Evolutionary conservation across 352 stramenopile genomes (phyloP), one percentile per base, ranked within the genome.

Genomic region (Phytophthora brassicae): DNA sequence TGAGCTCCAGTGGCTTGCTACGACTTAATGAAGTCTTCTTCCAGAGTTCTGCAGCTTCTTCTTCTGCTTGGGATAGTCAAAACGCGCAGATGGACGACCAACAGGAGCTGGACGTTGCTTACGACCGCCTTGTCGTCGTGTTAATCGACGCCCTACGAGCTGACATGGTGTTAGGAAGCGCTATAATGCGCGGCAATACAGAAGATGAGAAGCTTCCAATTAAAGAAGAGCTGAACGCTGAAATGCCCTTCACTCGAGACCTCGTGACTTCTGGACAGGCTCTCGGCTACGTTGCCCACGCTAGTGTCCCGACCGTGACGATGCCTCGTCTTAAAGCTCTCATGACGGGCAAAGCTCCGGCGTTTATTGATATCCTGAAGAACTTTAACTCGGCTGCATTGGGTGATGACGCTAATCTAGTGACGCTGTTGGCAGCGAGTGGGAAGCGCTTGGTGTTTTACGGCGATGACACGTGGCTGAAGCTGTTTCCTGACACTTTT

Each of bases 351-450:
- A 91, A 90, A 60, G 66, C 88, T 16, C 88, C 88, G 0, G 82
- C 84, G 6, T 96, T 96, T 75, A 95, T 96, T 60, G 88, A 96
- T 60, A 89, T 96, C 45, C 65, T 96, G 31, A 94, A 95, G 66
- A 96, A 96, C 53, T 94, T 96, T 53, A 94, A 96, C 54, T 95
- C 88, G 3, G 87, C 75, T 20, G 80, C 80, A n/a, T 68, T 96
- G 19, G 68, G 50, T 20, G 65, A 72, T 0, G 82, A 95, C 20
- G 73, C 84, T 12, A 96, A 95, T 46, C 46, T 96, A 13, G 45
- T 96, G 23, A 70, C 80, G 28, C 41, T 85, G 24, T 61, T 96
- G 26, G 55, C 43, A 17, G 60, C 69, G 4, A 73, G 66, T 26
- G 81, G 75, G 4, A 75, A 77, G 24, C 71, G 76, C 3, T 72